phyloP scores from a whole-genome alignment of 371 early-diverging fungal species.

The Actinomortierella wolfii region DNA sequence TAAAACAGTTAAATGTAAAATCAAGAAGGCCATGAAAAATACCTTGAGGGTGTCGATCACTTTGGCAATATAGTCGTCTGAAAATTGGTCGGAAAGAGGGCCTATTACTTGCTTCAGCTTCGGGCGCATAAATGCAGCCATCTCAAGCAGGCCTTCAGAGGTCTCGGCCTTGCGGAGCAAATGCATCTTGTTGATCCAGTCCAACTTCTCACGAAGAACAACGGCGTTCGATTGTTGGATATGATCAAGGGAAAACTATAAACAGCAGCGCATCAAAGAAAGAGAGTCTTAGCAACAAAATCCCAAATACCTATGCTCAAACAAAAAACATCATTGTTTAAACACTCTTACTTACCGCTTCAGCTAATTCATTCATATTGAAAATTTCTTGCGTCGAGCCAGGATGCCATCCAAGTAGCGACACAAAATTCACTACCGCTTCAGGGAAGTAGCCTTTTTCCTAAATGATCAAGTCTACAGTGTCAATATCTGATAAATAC shows the following conservation, averaged over 20 bases:
- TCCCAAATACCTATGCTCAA: background rate
- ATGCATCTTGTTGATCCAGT: constrained; percentile 88
- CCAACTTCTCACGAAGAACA: constrained; percentile 79
- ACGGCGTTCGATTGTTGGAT: constrained; percentile 79
- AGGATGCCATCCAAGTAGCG: constrained; percentile 87
- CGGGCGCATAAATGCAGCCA: constrained; percentile 30
- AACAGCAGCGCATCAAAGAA: background rate
- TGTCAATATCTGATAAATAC: background rate
- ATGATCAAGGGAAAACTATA: constrained; percentile 69
- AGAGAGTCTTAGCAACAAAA: background rate
- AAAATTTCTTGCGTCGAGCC: constrained; percentile 64
- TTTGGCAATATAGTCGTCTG: constrained; percentile 48
- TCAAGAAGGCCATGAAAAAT: no score
- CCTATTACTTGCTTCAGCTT: constrained; percentile 29
- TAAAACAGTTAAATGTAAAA: no score
- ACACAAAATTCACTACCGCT: constrained; percentile 88
- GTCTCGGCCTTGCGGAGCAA: constrained; percentile 58
- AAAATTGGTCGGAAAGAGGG: constrained; percentile 5
- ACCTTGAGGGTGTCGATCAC: constrained; percentile 58
- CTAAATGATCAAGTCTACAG: constrained; percentile 20
- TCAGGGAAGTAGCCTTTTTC: constrained; percentile 87
- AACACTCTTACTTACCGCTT: constrained; percentile 52
- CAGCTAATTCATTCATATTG: constrained; percentile 67
- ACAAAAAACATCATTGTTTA: background rate
- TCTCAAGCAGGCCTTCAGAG: constrained; percentile 44